Evolutionary conservation across 257 asterid species (phyloP).

Genomic region (Orobanche coerulescens): DNA sequence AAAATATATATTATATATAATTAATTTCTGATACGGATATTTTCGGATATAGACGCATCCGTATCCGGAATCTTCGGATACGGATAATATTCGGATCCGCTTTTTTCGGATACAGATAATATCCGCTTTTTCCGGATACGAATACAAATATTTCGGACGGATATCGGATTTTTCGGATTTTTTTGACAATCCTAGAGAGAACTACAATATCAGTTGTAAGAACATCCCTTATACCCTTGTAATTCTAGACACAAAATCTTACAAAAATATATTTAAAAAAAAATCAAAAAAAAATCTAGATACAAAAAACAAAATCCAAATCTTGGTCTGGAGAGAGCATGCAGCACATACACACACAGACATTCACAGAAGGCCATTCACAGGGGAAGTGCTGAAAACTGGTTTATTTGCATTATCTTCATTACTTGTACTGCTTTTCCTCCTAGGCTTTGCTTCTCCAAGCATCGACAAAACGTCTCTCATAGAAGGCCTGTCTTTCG

Average conservation of each 20-base stretch:
- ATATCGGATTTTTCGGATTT: too few species aligned
- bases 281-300: slow-evolving; percentile 13
- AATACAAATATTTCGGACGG: too few species aligned
- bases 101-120: too few species aligned
- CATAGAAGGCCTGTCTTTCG: slow-evolving; percentile 41
- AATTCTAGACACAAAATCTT: slow-evolving; percentile 12
- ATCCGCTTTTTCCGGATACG: too few species aligned
- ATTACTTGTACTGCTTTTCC: slow-evolving; percentile 29
- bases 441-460: slow-evolving; percentile 42
- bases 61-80: too few species aligned
- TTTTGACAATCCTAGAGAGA: too few species aligned
- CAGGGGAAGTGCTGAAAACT: slow-evolving; percentile 30
- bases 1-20: too few species aligned
- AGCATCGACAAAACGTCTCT: slow-evolving; percentile 41
- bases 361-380: slow-evolving; percentile 34
- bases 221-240: background rate
- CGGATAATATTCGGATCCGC: too few species aligned
- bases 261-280: background rate
- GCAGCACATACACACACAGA: background rate
- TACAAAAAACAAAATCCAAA: slow-evolving; percentile 18
- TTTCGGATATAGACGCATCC: too few species aligned
- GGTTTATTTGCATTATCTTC: slow-evolving; percentile 20
- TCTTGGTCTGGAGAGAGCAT: background rate
- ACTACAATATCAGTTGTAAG: slow-evolving; percentile 11
- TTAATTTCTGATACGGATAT: too few species aligned